These are phyloP conservation scores for Aristolochia contorta DNA, from an alignment of 164 flowering plant species.

Conservation along the genomic window DNA sequence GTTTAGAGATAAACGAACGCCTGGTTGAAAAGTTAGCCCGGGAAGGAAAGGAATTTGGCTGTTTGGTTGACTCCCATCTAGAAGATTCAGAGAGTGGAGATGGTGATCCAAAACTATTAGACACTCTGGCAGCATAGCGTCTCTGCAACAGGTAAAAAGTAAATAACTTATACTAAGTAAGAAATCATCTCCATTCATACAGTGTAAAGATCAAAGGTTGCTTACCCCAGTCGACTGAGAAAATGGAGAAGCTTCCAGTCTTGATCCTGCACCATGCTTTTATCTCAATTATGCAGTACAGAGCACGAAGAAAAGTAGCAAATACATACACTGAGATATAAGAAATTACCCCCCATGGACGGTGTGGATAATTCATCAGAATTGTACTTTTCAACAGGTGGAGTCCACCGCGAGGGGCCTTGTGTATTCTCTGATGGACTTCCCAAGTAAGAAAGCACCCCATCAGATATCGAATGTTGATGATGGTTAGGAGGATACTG, in stretches of 20 bases:
- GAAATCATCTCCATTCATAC: background rate
- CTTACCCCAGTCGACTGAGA: slow-evolving; percentile 26
- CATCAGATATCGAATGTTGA: slow-evolving; percentile 43
- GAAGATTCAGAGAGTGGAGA: slow-evolving; percentile 33
- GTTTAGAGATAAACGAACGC: slow-evolving; percentile 34
- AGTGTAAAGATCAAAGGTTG: background rate
- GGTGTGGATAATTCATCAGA: slow-evolving; percentile 17
- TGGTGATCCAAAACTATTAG: slow-evolving; percentile 28
- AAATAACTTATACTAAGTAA: background rate
- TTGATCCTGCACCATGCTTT: slow-evolving; percentile 19
- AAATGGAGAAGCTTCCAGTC: slow-evolving; percentile 17
- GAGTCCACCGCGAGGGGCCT: slow-evolving; percentile 26
- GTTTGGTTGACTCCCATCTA: slow-evolving; percentile 27
- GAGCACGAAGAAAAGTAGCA: no score
- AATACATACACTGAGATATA: no score
- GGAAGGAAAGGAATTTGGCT: slow-evolving; percentile 13
- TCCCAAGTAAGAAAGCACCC: slow-evolving; percentile 32
- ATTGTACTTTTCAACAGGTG: slow-evolving; percentile 21
- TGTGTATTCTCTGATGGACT: slow-evolving; percentile 27
- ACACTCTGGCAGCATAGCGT: slow-evolving; percentile 18
- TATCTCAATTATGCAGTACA: background rate
- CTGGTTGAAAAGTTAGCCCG: slow-evolving; percentile 19
- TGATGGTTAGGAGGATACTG: slow-evolving; percentile 18
- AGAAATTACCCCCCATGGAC: slow-evolving; percentile 20
- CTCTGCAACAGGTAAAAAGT: slow-evolving; percentile 18